Percentiles rank a stretch among this genome's conserved stretches.
These are phyloP conservation scores for Fomitopsis schrenkii DNA, from an alignment of 1,284 basidiomycete species.

Conservation along the genomic window DNA sequence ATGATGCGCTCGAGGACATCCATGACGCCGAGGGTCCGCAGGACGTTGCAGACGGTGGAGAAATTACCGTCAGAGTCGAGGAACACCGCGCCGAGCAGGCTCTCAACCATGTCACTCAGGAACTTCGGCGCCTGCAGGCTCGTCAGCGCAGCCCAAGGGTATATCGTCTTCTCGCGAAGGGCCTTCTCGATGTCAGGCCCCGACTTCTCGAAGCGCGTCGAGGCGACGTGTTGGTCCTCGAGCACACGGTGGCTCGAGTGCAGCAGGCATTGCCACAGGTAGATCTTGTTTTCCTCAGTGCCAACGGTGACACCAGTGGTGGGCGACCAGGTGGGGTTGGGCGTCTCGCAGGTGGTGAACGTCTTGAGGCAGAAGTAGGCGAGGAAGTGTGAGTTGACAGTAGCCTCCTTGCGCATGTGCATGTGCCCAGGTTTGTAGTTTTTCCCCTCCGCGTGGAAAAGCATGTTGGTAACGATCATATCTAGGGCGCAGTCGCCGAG, in stretches of 20 bases:
- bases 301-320: conserved; percentile 32
- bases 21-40: conserved; percentile 54
- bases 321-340: conserved; percentile 42
- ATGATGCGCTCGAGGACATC: conserved; percentile 61
- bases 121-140: conserved; percentile 78
- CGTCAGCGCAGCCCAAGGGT: conserved; percentile 68
- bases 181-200: conserved; percentile 42
- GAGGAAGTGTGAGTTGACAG: conserved; percentile 69
- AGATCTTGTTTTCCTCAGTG: conserved; percentile 40
- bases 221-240: conserved; percentile 56
- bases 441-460: conserved; percentile 61
- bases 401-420: conserved; percentile 57
- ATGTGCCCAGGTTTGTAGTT: conserved; percentile 65
- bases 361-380: conserved; percentile 59
- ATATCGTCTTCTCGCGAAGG: conserved; percentile 38
- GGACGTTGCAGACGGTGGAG: conserved; percentile 45
- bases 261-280: conserved; percentile 63
- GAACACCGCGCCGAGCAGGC: conserved; percentile 77
- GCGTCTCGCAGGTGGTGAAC: conserved; percentile 36
- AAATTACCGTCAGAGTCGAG: conserved; percentile 70
- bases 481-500: conserved; percentile 69
- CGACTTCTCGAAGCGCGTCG: conserved; percentile 43
- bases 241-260: conserved; percentile 60
- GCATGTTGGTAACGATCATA: conserved; percentile 64
- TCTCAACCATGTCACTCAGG: conserved; percentile 77